These are phyloP conservation scores for Cryptococcus hybrid DNA, from an alignment of 1,284 basidiomycete genomes.

Conservation along the genomic window DNA sequence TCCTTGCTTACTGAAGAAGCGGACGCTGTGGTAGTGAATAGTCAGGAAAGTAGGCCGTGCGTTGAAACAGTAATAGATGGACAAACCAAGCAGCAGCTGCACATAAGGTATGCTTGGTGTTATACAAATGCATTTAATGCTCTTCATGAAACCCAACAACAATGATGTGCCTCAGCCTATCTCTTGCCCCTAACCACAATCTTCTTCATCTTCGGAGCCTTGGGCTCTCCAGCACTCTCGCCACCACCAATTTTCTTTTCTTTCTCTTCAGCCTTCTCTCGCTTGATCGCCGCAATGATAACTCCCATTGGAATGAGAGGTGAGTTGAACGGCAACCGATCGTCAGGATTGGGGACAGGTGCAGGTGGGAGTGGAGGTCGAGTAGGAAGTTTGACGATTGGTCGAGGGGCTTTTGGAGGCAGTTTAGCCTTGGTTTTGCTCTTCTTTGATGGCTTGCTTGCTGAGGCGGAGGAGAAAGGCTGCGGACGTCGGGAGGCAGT, in stretches of 20 bases:
- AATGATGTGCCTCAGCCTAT: background rate
- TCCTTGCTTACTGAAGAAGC: too few relatives aligned
- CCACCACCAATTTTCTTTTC: constrained; percentile 37
- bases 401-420: constrained; percentile 4
- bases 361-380: constrained; percentile 38
- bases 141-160: too few relatives aligned
- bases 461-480: constrained; percentile 6
- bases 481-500: constrained; percentile 8
- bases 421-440: constrained; percentile 14
- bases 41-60: too few relatives aligned
- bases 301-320: constrained; percentile 45
- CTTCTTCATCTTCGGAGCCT: constrained; percentile 44
- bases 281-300: constrained; percentile 43
- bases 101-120: too few relatives aligned
- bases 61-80: too few relatives aligned
- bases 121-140: too few relatives aligned
- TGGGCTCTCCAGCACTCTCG: constrained; percentile 23
- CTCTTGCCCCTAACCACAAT: constrained; percentile 39
- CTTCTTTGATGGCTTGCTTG: constrained; percentile 11
- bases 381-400: constrained; percentile 19
- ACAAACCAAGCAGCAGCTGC: too few relatives aligned
- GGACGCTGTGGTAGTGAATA: too few relatives aligned
- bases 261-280: constrained; percentile 48
- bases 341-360: constrained; percentile 41
- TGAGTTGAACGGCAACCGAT: constrained; percentile 47